Evolutionary conservation across 345 rosid genomes (phyloP), one percentile per base, ranked within the genome.

Genomic region (Aurinia saxatilis): DNA sequence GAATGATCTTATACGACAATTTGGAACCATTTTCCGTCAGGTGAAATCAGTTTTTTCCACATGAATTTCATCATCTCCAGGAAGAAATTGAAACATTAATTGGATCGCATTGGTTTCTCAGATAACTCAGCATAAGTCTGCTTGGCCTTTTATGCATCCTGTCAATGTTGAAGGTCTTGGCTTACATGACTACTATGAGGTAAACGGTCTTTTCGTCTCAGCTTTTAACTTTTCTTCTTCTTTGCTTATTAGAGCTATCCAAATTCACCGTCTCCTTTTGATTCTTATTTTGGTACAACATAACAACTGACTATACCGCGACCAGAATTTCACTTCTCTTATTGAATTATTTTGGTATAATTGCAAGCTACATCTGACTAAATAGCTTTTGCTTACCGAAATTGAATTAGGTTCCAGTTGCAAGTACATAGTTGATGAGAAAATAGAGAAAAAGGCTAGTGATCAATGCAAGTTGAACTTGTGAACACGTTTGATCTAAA

Each of bases 1-100:
- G 99, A 90, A 90, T 56, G 96, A 92, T 60, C 95, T 92, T 7
- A 85, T 93, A 68, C 95, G 83, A 34, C 97, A 87, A 17, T 82
- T 93, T 49, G 85, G 86, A 59, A 73, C 80, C 12, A 82, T 87
- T 59, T 66, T 93, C 53, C 89, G 87, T 21, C 83, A 85, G 73
- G 91, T 62, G 45, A 57, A 40, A 8, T 27, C 21, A 36, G 25
- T 31, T 66, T 4, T 25, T 0, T 50, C 31, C 36, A n/a, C n/a
- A 50, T 39, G 3, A 5, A 13, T 48, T 34, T 8, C 27, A 10
- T 49, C 4, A 66, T 50, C 16, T 42, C 17, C n/a, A 19, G 44
- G 48, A 35, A 40, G 37, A 8, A 3, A 5, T 13, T 31, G 6
- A 7, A 25, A 5, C 23, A 7, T 52, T 4, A n/a, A n/a, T n/a